Conservation (phyloP, 805 yeast species). For the Ogataea methanolica region DNA sequence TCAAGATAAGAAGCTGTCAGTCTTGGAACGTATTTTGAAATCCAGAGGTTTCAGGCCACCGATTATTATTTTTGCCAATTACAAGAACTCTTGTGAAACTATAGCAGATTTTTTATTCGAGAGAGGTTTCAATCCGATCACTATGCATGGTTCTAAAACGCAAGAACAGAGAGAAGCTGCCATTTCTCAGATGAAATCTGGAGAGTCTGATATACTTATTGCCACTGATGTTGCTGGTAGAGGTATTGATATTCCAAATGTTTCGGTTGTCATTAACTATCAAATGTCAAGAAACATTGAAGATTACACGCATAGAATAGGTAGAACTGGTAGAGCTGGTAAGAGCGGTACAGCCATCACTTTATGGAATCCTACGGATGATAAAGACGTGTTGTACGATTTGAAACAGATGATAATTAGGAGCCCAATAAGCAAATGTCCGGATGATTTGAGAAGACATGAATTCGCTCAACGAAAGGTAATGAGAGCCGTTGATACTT, state of each 20-base stretch:
- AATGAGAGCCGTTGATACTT: conserved; percentile 12
- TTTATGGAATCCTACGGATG: conserved; percentile 53
- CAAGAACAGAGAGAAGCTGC: conserved; percentile 86
- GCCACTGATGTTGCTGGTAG: conserved; percentile 97
- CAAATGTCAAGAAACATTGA: conserved; percentile 79
- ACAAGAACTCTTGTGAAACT: conserved; percentile 66
- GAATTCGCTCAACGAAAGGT: conserved; percentile 16
- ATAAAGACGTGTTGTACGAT: conserved; percentile 46
- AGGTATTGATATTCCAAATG: conserved; percentile 89
- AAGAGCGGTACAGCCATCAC: conserved; percentile 71
- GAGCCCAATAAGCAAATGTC: conserved; percentile 34
- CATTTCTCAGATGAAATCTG: conserved; percentile 50
- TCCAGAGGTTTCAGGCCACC: conserved; percentile 40
- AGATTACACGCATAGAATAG: conserved; percentile 87
- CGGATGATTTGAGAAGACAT: conserved; percentile 33
- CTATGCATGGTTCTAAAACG: conserved; percentile 81
- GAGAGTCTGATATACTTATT: conserved; percentile 57
- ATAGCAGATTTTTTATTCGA: conserved; percentile 47
- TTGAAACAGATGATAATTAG: conserved; percentile 44
- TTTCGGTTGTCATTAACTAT: conserved; percentile 78
- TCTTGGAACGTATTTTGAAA: conserved; percentile 36
- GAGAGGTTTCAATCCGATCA: conserved; percentile 46
- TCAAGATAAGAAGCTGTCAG: conserved; percentile 39
- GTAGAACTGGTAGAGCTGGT: conserved; percentile 97
- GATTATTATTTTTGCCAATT: conserved; percentile 78